Base-by-base conservation (phyloP, 129 eudicot species). In the Pseudognaphalium luteoalbum region DNA sequence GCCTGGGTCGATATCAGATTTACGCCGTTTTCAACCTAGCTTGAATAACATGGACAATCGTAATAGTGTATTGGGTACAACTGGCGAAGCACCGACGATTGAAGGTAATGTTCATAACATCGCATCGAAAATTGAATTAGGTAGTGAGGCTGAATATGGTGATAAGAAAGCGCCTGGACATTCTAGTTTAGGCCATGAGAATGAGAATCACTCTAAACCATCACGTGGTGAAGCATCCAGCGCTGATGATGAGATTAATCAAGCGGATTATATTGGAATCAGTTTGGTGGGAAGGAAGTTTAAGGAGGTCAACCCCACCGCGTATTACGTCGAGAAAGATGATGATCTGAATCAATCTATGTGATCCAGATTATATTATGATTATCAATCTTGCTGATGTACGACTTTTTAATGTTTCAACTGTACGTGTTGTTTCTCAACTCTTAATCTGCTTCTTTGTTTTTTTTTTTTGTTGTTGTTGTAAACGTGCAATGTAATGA, bases 271-370 rank as follows among this genome's bases (percentile, higher is more conserved):
- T 33, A 25, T 65, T 2, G 47, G 70, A 21, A 65, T 65, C 0
- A 65, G 70, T 65, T 65, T 65, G 47, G 70, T 65, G 33, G 70
- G 70, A 16, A 65, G 17, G 47, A 65, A 65, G 41, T 65, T 65
- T 29, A 65, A 65, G 70, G 42, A 65, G 70, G 25, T 65, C 20
- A 32, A 65, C 21, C 70, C 70, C 1, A n/a, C 37, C 1, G 70
- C 70, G 4, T 65, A 65, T 4, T 65, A 65, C 7, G 70, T 65
- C 10, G 70, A 65, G 22, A 65, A 65, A 65, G 66, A 61, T 61
- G 70, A 65, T 17, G 54, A 47, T 47, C 1, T 47, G 4, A 14
- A 47, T 47, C 5, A 14, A 4, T 12, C 14, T 14, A 47, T 12
- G 47, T 41, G 47, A 41, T 25, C 28, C 28, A 25, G 47, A 41